Evolutionary conservation across 2,329 filamentous ascomycete species (phyloP).

Genomic region (Penicillium fuscoglaucum): DNA sequence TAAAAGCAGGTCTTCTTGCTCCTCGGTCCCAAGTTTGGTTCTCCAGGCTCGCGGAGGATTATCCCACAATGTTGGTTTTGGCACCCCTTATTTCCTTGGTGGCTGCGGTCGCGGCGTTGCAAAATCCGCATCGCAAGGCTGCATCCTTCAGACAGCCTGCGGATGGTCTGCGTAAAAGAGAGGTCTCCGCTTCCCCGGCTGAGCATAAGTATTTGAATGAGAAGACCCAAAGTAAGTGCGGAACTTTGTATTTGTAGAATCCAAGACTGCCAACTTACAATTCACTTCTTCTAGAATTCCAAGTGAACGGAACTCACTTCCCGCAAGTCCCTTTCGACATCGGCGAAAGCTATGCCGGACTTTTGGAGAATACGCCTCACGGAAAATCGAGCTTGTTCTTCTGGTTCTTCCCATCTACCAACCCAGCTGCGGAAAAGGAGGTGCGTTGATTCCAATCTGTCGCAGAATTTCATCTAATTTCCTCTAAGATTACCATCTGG

Average conservation of each 20-base stretch:
- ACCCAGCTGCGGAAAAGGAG: slow-evolving; percentile 44
- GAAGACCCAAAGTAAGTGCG: slow-evolving; percentile 14
- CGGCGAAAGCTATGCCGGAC: slow-evolving; percentile 49
- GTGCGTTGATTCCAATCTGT: slow-evolving; percentile 22
- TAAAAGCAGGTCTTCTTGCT: background rate
- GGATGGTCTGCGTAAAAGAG: slow-evolving; percentile 5
- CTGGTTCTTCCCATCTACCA: slow-evolving; percentile 51
- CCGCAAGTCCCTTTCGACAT: slow-evolving; percentile 70
- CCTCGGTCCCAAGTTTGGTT: background rate
- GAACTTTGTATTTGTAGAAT: background rate
- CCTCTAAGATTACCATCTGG: slow-evolving; percentile 36
- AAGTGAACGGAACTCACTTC: slow-evolving; percentile 63
- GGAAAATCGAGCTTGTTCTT: slow-evolving; percentile 50
- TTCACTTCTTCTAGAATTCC: slow-evolving; percentile 51
- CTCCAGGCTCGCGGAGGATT: background rate
- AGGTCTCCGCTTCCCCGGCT: background rate
- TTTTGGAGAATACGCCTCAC: slow-evolving; percentile 53
- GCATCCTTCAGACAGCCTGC: background rate
- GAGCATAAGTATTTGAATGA: slow-evolving; percentile 18
- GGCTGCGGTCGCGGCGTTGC: slow-evolving; percentile 14
- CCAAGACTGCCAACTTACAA: background rate
- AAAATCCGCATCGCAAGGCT: slow-evolving; percentile 25
- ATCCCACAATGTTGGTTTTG: slow-evolving; percentile 11
- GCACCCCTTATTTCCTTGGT: slow-evolving; percentile 9
- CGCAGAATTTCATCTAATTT: background rate